Base-by-base conservation (phyloP, 257 asterid genomes). In the Solanum chiquidenum region DNA sequence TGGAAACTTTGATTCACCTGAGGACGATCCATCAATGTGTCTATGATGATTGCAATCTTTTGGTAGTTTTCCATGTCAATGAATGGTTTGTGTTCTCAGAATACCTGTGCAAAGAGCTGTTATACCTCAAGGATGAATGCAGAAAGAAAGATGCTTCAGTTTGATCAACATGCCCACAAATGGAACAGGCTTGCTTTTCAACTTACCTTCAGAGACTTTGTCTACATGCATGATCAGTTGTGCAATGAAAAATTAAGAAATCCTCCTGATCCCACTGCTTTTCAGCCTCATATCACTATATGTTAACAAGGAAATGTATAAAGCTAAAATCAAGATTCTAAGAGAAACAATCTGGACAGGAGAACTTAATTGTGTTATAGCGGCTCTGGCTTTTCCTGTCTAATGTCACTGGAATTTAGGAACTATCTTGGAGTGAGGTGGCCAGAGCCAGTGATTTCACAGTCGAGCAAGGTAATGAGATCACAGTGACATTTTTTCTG, bases 401-500 rank as follows among this genome's bases (percentile, higher is more conserved):
- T 83, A 35, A 82, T 49, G 25, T 49, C 69, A 82, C 44, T 3
- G 69, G 44, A 82, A 31, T 82, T 49, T 18, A 31, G 20, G 34
- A 29, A 40, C 69, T 49, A 82, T 49, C 29, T 29, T 31, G 35
- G 37, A 68, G 76, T 66, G 62, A 74, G 60, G 29, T 29, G 55
- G 44, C 69, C 12, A 21, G 33, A 86, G 80, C 75, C 52, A 13
- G 88, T 86, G 89, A 86, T 87, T 90, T 91, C 88, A 76, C 91
- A 88, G 88, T 74, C 80, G n/a, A 75, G 42, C 71, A 58, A 90
- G 46, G 77, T 68, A 82, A 80, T 69, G 89, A 87, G 86, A 79
- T 79, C 62, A 34, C 23, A 23, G 66, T 83, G 80, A 66, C 87
- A 21, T 79, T 23, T 37, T 77, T 71, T 82, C 33, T 13, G 18